Evolutionary conservation across 441 rosid species (phyloP).

Genomic region (Dalechampia spathulata): DNA sequence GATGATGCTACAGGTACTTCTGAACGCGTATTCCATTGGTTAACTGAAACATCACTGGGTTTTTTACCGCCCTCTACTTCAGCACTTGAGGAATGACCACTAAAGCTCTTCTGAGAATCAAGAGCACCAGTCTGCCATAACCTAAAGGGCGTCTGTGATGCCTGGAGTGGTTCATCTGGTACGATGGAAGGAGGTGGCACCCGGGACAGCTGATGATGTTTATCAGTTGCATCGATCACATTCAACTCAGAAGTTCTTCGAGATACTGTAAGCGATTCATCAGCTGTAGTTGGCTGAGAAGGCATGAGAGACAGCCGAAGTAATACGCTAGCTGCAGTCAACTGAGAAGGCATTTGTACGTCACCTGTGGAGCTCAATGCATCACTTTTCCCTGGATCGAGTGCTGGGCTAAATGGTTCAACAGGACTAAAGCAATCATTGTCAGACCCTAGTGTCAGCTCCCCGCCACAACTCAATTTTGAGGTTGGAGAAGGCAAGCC

Average conservation of each 20-base stretch:
- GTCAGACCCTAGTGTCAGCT: conserved; percentile 47
- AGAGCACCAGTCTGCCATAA: conserved; percentile 26
- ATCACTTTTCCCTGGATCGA: conserved; percentile 56
- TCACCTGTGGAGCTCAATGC: conserved; percentile 71
- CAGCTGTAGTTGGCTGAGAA: conserved; percentile 36
- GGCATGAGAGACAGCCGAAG: conserved; percentile 28
- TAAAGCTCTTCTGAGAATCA: conserved; percentile 36
- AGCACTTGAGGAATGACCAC: conserved; percentile 38
- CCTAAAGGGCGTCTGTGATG: conserved; percentile 9
- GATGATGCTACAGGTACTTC: conserved; percentile 34
- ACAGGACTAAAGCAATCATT: conserved; percentile 71
- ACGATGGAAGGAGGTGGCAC: conserved; percentile 9
- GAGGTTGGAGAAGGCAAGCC: conserved; percentile 76
- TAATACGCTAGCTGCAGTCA: conserved; percentile 12
- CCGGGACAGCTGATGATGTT: conserved; percentile 16
- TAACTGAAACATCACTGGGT: conserved; percentile 38
- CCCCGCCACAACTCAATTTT: conserved; percentile 40
- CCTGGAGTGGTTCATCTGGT: conserved; percentile 3
- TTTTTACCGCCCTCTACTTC: conserved; percentile 38
- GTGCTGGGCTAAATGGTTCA: conserved; percentile 58
- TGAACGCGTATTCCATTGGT: conserved; percentile 42
- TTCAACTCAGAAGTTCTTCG: no score
- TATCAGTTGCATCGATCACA: no score
- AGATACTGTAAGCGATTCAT: conserved; percentile 28
- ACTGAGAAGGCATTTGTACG: conserved; percentile 43